phyloP scores from a whole-genome alignment of 306 rosid species.

The Glycyrrhiza uralensis region DNA sequence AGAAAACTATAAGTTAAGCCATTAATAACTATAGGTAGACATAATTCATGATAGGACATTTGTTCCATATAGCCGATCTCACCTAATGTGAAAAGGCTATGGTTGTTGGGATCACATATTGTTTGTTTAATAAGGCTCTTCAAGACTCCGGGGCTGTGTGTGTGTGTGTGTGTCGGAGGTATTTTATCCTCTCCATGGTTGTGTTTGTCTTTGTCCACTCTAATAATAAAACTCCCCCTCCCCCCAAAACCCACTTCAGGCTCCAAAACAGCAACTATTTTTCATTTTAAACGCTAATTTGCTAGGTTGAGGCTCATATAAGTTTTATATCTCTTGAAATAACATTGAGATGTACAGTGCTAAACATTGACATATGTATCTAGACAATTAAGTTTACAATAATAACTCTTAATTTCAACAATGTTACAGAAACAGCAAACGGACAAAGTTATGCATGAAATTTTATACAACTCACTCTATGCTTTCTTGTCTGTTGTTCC shows the following conservation, averaged over 20 bases:
- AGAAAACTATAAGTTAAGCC: neutral
- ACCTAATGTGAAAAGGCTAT: neutral
- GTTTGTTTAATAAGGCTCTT: neutral
- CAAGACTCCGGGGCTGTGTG: neutral
- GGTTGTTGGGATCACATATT: neutral
- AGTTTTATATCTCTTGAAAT: neutral
- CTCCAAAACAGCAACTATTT: neutral
- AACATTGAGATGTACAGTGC: neutral
- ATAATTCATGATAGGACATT: neutral
- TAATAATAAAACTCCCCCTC: neutral
- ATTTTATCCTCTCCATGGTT: neutral
- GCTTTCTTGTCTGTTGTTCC: conserved; percentile 3
- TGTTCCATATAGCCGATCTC: neutral
- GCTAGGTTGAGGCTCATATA: neutral
- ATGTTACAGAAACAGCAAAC: neutral
- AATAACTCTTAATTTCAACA: neutral
- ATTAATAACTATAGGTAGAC: neutral
- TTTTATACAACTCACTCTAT: conserved; percentile 6
- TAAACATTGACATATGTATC: neutral
- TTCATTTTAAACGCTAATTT: neutral
- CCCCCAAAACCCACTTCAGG: neutral
- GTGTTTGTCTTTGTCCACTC: neutral
- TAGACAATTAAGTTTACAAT: neutral
- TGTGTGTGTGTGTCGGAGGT: neutral
- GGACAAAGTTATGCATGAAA: neutral